Evolutionary conservation across 495 filamentous ascomycete species (phyloP).

Genomic region (Aspergillus wentii): DNA sequence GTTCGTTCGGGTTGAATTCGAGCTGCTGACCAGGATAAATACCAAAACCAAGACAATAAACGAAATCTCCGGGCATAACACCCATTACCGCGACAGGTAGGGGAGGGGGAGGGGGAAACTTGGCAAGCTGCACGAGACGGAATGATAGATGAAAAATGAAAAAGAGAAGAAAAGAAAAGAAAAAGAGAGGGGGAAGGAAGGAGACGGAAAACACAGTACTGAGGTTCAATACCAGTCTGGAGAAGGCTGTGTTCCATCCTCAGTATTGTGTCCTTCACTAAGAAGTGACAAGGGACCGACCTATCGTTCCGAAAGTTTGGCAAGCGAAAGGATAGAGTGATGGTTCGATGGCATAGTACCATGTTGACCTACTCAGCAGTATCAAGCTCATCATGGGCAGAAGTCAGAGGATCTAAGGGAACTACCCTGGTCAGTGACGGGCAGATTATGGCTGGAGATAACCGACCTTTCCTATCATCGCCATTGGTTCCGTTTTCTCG

Average conservation of each 20-base stretch:
- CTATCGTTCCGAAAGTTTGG: no score
- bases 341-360: conserved; percentile 3
- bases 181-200: conserved; percentile 1
- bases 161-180: conserved; percentile 1
- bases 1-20: conserved; percentile 36
- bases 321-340: neutral
- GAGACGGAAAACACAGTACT: conserved; percentile 1
- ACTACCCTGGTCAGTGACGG: conserved; percentile 17
- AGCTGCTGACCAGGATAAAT: conserved; percentile 38
- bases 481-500: conserved; percentile 43
- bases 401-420: conserved; percentile 69
- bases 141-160: no score
- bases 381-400: conserved; percentile 93
- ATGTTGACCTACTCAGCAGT: conserved; percentile 74
- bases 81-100: neutral
- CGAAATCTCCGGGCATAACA: conserved; percentile 1
- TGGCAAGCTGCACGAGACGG: no score
- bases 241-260: neutral
- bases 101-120: neutral
- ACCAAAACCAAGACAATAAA: conserved; percentile 13
- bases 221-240: conserved; percentile 1
- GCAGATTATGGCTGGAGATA: neutral
- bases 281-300: conserved; percentile 1
- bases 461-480: conserved; percentile 84
- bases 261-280: neutral